Percentiles rank a stretch among this genome's conserved stretches.
These are phyloP conservation scores for Cadophora gregata DNA, from an alignment of 2,329 filamentous ascomycete genomes.

Conservation along the genomic window DNA sequence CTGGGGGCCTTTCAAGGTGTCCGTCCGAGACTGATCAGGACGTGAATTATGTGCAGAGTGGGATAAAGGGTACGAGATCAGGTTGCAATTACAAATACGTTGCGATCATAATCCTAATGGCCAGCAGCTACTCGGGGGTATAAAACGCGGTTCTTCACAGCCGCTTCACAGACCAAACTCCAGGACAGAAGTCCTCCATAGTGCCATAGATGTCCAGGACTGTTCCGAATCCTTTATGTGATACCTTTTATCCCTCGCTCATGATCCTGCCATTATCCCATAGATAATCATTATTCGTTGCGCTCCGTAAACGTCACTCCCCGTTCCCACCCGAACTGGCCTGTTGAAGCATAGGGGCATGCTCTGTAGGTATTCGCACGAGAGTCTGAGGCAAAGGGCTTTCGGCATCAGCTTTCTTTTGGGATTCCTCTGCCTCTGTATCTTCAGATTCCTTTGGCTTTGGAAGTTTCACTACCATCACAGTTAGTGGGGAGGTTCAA, in stretches of 20 bases:
- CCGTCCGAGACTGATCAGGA: too few relatives aligned
- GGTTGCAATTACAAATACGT: background rate
- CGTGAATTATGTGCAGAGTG: background rate
- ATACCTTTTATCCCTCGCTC: background rate
- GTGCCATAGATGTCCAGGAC: background rate
- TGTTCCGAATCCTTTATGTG: background rate
- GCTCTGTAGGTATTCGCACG: constrained; percentile 83
- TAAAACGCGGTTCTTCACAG: background rate
- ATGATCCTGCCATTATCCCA: background rate
- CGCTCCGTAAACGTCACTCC: constrained; percentile 18
- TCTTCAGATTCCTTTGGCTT: constrained; percentile 56
- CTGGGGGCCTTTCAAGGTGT: too few relatives aligned
- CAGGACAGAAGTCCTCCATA: background rate
- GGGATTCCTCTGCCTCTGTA: constrained; percentile 50
- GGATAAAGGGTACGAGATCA: background rate
- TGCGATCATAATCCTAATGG: background rate
- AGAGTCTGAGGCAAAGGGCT: constrained; percentile 77
- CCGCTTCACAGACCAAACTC: background rate
- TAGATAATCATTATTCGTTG: constrained; percentile 20
- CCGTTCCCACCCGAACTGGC: constrained; percentile 29
- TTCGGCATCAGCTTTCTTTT: constrained; percentile 45
- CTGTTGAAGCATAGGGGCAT: constrained; percentile 66
- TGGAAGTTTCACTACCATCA: constrained; percentile 68
- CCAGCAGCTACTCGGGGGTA: background rate
- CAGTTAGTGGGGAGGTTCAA: constrained; percentile 28